Conservation (phyloP, 108 stramenopile genomes). For the Nitzschia inconspicua region DNA sequence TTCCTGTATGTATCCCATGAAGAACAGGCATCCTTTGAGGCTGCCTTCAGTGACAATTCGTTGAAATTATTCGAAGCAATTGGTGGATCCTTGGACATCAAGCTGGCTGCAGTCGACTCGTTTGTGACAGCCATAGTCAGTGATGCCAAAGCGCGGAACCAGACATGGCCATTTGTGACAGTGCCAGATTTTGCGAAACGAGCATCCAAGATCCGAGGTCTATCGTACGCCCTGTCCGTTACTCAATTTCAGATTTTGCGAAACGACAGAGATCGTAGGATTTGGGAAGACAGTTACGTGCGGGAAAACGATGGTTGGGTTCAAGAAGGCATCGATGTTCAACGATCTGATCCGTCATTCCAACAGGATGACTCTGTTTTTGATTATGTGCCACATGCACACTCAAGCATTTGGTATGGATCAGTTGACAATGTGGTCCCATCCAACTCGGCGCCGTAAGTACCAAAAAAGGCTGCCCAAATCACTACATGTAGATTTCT, state of each 20-base stretch:
- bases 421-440: too few species aligned
- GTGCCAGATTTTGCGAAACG: conserved; percentile 22
- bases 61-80: conserved; percentile 33
- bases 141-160: conserved; percentile 6
- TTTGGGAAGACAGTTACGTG: too few species aligned
- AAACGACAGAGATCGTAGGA: too few species aligned
- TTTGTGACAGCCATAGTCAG: conserved; percentile 11
- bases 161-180: conserved; percentile 16
- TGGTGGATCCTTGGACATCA: conserved; percentile 28
- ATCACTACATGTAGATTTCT: too few species aligned
- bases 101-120: conserved; percentile 42
- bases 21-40: conserved; percentile 29
- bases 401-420: too few species aligned
- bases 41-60: conserved; percentile 34
- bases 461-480: too few species aligned
- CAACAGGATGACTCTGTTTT: neutral
- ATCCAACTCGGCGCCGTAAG: too few species aligned
- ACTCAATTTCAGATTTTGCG: too few species aligned
- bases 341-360: neutral
- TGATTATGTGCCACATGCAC: neutral
- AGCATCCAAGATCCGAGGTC: conserved; percentile 15
- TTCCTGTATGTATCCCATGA: neutral
- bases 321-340: neutral
- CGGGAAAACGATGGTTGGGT: neutral
- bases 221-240: conserved; percentile 3